A percentile compares a stretch with the other conserved stretches of the same genome.
Evolutionary conservation across 192 early-diverging fungal genomes (phyloP).

Genomic region (Coemansia sp.): DNA sequence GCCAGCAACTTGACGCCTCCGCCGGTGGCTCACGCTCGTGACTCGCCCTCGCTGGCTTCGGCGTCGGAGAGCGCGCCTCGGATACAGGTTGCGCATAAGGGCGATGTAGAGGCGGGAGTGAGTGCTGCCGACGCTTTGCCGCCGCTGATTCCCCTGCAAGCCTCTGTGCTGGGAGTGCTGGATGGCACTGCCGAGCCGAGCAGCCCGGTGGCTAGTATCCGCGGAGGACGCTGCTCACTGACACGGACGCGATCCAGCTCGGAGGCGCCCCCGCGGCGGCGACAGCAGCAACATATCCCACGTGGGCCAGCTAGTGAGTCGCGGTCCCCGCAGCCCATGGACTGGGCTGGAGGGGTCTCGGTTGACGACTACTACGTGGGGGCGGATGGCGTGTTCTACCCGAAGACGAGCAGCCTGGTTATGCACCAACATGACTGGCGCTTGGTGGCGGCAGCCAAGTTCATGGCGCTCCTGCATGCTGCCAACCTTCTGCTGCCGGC

Average conservation of each 20-base stretch:
- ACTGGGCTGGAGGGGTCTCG: conserved; percentile 29
- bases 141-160: neutral
- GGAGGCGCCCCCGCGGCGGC: conserved; percentile 31
- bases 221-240: conserved; percentile 14
- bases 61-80: neutral
- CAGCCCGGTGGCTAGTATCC: neutral
- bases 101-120: neutral
- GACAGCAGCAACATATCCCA: neutral
- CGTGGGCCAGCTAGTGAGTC: conserved; percentile 2
- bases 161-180: conserved; percentile 40
- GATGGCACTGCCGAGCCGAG: conserved; percentile 46
- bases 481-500: conserved; percentile 61
- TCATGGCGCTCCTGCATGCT: conserved; percentile 85
- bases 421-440: conserved; percentile 84
- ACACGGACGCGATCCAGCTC: conserved; percentile 47
- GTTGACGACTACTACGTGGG: conserved; percentile 51
- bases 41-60: conserved; percentile 8
- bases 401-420: conserved; percentile 32
- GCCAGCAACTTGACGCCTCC: conserved; percentile 10
- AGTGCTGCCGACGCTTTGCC: neutral
- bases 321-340: conserved; percentile 6
- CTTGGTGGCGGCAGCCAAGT: conserved; percentile 74
- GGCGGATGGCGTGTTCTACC: conserved; percentile 52
- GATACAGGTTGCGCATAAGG: neutral
- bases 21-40: conserved; percentile 12